These are phyloP conservation scores for Macrophomina pseudophaseolina DNA, from an alignment of 2,329 filamentous ascomycete genomes.

Conservation along the genomic window DNA sequence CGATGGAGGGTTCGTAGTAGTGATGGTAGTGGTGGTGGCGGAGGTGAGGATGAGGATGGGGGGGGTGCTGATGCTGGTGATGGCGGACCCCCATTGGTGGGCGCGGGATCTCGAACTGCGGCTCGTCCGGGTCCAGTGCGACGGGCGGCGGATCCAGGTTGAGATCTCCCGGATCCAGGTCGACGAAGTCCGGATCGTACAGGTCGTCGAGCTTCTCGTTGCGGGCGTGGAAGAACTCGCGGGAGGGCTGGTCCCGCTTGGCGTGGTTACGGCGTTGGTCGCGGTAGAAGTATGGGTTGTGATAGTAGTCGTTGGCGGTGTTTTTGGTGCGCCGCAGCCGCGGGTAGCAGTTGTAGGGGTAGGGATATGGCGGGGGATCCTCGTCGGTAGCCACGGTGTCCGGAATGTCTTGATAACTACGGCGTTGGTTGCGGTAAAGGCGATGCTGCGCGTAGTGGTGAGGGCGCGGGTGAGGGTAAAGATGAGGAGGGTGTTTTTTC, in stretches of 20 bases:
- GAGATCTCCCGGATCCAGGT: not conserved
- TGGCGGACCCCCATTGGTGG: not conserved
- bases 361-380: not conserved
- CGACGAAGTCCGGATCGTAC: not conserved
- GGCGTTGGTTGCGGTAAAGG: not conserved
- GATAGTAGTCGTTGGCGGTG: not conserved
- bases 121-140: not conserved
- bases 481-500: not conserved
- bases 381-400: not conserved
- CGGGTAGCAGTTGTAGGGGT: not conserved
- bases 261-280: not conserved
- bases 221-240: not conserved
- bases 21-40: not conserved
- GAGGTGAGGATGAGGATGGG: not conserved
- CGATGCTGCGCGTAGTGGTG: not conserved
- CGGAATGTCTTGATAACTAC: not conserved
- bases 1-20: not conserved
- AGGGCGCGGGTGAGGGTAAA: not conserved
- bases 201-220: not conserved
- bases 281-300: slow-evolving; percentile 1
- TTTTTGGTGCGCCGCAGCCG: not conserved
- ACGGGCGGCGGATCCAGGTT: not conserved
- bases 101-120: not conserved
- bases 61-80: not conserved
- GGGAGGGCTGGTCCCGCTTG: not conserved